phyloP scores from a whole-genome alignment of 2,329 filamentous ascomycete species.

The Apiospora sp. region DNA sequence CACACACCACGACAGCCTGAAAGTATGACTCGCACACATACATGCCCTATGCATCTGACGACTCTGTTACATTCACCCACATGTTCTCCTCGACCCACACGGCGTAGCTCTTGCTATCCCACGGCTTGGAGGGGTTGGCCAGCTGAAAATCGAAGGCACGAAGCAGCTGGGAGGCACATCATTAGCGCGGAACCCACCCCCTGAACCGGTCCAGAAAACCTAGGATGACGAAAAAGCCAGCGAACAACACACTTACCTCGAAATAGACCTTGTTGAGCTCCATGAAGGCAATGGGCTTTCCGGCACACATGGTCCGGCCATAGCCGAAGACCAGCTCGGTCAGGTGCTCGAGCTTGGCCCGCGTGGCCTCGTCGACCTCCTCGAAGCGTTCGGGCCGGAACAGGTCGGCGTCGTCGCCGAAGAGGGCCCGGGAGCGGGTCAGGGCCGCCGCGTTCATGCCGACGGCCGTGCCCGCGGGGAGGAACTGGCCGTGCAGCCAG shows the following conservation, averaged over 20 bases:
- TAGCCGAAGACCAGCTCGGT: slow-evolving; percentile 47
- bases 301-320: slow-evolving; percentile 48
- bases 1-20: neutral
- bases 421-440: slow-evolving; percentile 38
- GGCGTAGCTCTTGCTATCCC: slow-evolving; percentile 37
- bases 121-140: slow-evolving; percentile 33
- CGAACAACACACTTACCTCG: slow-evolving; percentile 42
- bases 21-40: neutral
- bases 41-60: neutral
- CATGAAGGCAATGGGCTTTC: slow-evolving; percentile 49
- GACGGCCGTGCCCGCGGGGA: slow-evolving; percentile 47
- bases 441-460: slow-evolving; percentile 44
- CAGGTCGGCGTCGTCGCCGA: slow-evolving; percentile 44
- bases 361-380: slow-evolving; percentile 39
- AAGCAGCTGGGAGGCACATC: slow-evolving; percentile 23
- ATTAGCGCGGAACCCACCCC: neutral
- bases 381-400: slow-evolving; percentile 54
- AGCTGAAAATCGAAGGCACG: slow-evolving; percentile 38
- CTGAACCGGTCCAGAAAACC: neutral
- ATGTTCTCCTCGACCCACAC: slow-evolving; percentile 41
- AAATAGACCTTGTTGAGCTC: slow-evolving; percentile 50
- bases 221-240: neutral
- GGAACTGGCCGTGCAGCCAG: slow-evolving; percentile 39
- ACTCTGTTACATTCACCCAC: slow-evolving; percentile 38
- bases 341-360: slow-evolving; percentile 40